Base-by-base conservation (phyloP, 202 grass and related monocot genomes). In the Digitaria exilis region DNA sequence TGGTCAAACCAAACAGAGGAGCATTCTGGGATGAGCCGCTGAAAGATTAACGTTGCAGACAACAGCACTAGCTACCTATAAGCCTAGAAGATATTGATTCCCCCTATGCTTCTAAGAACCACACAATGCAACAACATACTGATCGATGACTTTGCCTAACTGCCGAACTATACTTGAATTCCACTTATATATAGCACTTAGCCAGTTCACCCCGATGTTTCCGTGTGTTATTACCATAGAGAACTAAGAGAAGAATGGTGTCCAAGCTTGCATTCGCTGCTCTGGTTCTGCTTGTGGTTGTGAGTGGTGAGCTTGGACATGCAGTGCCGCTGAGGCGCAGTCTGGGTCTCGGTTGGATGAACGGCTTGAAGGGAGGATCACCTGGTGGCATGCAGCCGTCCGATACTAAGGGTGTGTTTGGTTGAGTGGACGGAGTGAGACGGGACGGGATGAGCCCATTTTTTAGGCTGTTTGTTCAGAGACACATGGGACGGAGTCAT, bases 331-430 rank as follows among this genome's bases (percentile, higher is more conserved):
- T 45, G 48, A 6, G 61, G 49, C 60, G 46, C 1, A 12, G 5
- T 14, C 37, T 16, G 26, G 16, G 24, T 25, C 24, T 67, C 3
- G 48, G 34, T 16, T 76, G 71, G 81, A 83, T 83, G 69, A 42
- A 74, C 24, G 45, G 46, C 58, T 11, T 65, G 31, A 75, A 24
- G 4, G 81, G 81, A n/a, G 59, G 80, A 13, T 16, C 43, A 19
- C 69, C 69, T 21, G 34, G n/a, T 29, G 71, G 71, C 31, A 44
- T 31, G 46, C 81, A 83, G 34, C 60, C 34, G 12, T 84, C 81
- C 4, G 66, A 44, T 22, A 42, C 69, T n/a, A n/a, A n/a, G n/a
- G n/a, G n/a, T n/a, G n/a, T n/a, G n/a, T n/a, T n/a, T n/a, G n/a
- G n/a, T n/a, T n/a, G n/a, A n/a, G n/a, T n/a, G n/a, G n/a, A n/a